Percentiles rank a stretch among this genome's conserved stretches.
These are phyloP conservation scores for Fusarium redolens DNA, from an alignment of 2,329 filamentous ascomycete species.

Conservation along the genomic window DNA sequence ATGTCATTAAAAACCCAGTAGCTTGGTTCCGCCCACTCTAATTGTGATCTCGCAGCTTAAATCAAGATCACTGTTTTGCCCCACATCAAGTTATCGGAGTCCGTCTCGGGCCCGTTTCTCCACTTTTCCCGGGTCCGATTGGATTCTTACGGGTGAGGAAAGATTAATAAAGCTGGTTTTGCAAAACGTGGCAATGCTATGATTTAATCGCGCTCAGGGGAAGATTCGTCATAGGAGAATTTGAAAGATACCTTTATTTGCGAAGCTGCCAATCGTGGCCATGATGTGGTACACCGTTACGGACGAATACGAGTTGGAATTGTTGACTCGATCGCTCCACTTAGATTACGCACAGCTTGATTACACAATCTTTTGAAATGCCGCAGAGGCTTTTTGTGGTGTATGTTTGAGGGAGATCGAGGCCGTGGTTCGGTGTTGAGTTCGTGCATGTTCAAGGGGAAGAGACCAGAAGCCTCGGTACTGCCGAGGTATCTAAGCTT, in stretches of 20 bases:
- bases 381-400: neutral
- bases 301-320: neutral
- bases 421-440: neutral
- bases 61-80: neutral
- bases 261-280: neutral
- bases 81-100: slow-evolving; percentile 6
- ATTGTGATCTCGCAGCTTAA: neutral
- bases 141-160: neutral
- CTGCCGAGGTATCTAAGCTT: neutral
- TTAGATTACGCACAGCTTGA: neutral
- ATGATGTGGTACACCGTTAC: neutral
- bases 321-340: neutral
- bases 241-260: neutral
- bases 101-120: slow-evolving; percentile 4
- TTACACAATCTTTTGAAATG: neutral
- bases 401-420: neutral
- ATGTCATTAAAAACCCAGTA: neutral
- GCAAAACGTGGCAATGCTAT: neutral
- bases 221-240: neutral
- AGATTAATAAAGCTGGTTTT: neutral
- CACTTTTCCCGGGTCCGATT: slow-evolving; percentile 9
- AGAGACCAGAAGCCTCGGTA: neutral
- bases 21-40: neutral
- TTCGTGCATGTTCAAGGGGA: neutral
- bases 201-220: neutral